Percentiles rank a stretch among this genome's conserved stretches.
Conservation (phyloP, 1,284 basidiomycete genomes). For the Ustilago nuda region DNA sequence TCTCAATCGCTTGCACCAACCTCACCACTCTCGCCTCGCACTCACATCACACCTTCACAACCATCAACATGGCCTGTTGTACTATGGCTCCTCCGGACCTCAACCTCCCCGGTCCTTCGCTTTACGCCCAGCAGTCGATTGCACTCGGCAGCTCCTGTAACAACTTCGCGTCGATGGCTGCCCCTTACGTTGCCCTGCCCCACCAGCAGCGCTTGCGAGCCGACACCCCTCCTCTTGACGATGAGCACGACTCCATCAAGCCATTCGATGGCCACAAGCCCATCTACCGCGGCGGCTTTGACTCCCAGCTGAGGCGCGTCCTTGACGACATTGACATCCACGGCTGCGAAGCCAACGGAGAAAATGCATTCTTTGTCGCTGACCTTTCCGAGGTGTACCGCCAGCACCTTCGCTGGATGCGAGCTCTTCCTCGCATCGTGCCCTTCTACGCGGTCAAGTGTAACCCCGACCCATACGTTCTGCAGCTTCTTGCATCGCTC, state of each 20-base stretch:
- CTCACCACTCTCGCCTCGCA: background rate
- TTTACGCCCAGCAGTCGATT: constrained; percentile 34
- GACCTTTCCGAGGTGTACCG: constrained; percentile 89
- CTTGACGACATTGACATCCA: constrained; percentile 69
- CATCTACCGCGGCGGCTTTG: constrained; percentile 60
- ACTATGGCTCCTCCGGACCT: constrained; percentile 19
- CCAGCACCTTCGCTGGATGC: constrained; percentile 87
- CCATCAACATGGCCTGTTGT: constrained; percentile 31
- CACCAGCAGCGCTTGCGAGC: constrained; percentile 50
- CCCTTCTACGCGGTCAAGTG: constrained; percentile 94
- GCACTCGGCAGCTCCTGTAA: constrained; percentile 24
- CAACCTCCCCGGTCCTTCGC: constrained; percentile 32
- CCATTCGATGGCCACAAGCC: constrained; percentile 49
- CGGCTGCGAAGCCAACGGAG: constrained; percentile 76
- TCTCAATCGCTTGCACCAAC: background rate
- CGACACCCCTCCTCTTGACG: constrained; percentile 50
- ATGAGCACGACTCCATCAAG: constrained; percentile 49
- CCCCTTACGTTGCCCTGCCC: constrained; percentile 40
- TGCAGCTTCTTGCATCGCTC: constrained; percentile 87
- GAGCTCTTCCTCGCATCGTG: constrained; percentile 79
- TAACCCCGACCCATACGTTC: constrained; percentile 94
- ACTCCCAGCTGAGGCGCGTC: constrained; percentile 55
- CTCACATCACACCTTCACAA: background rate
- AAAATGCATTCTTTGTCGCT: constrained; percentile 95
- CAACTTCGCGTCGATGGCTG: constrained; percentile 40